These are phyloP conservation scores for Monilinia fructigena DNA, from an alignment of 2,329 filamentous ascomycete species.

Conservation along the genomic window DNA sequence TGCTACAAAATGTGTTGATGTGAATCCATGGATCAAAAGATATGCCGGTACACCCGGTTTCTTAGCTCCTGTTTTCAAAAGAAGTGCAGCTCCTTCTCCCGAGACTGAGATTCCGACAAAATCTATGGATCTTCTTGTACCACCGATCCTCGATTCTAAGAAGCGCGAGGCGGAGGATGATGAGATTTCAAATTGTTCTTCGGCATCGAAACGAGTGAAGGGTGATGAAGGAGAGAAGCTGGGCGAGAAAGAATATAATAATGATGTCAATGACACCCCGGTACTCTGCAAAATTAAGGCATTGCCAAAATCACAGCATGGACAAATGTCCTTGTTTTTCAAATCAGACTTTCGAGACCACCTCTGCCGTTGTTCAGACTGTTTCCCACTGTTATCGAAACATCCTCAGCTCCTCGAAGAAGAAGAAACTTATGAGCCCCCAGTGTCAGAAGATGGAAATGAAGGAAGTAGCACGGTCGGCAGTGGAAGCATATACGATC, in stretches of 20 bases:
- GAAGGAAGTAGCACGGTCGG: conserved; percentile 60
- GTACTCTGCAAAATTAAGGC: conserved; percentile 57
- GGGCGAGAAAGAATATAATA: neutral
- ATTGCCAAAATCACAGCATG: conserved; percentile 56
- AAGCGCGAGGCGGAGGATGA: conserved; percentile 66
- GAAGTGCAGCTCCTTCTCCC: conserved; percentile 38
- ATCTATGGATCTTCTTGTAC: conserved; percentile 30
- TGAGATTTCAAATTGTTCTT: conserved; percentile 35
- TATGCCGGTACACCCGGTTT: conserved; percentile 83
- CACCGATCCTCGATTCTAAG: conserved; percentile 43
- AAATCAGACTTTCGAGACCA: conserved; percentile 74
- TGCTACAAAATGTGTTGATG: conserved; percentile 93
- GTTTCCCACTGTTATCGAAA: conserved; percentile 68
- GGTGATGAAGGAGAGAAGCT: conserved; percentile 21
- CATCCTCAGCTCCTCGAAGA: conserved; percentile 87
- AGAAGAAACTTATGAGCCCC: conserved; percentile 91
- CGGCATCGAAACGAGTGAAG: conserved; percentile 53
- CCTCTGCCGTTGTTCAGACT: conserved; percentile 79
- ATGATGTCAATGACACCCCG: conserved; percentile 11
- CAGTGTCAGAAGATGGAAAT: conserved; percentile 66
- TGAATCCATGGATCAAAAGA: conserved; percentile 85
- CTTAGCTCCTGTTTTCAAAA: conserved; percentile 65
- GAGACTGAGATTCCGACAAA: conserved; percentile 36
- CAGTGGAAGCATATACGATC: conserved; percentile 81
- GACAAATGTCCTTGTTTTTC: conserved; percentile 78